Base-by-base conservation (phyloP, 1,284 basidiomycete species). In the Pascua guehoae region DNA sequence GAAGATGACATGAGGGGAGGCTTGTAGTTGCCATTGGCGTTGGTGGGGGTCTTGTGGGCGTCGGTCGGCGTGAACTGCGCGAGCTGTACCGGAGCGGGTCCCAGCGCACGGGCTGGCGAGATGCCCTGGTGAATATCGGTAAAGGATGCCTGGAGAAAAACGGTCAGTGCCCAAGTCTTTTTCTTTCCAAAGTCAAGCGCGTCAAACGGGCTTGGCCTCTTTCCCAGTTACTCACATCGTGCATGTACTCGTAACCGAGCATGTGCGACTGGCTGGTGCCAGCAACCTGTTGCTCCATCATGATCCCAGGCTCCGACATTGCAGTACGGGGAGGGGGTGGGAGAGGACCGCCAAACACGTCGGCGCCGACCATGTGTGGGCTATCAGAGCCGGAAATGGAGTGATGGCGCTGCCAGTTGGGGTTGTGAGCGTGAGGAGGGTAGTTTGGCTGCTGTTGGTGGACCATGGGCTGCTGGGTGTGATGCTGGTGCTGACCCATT, bases 81-180 rank as follows among this genome's bases (percentile, higher is more conserved):
- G 4, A 67, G 54, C 11, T 67, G 65, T 1, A 40, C 36, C 4
- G 73, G 73, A 4, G 72, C 69, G 3, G 73, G 73, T 51, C 73
- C 73, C 8, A 75, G 65, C 5, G 73, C 73, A 4, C 73, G 67
- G 10, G 71, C 69, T 0, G 73, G 73, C 7, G 73, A 73, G 47
- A 75, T 75, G 8, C 73, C 73, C 52, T 67, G 66, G 2, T 50
- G 47, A 17, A 58, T 40, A 4, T 58, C 56, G 38, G 45, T 18
- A 14, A 46, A 52, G 7, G 51, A 38, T 18, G 38, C 43, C 43
- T 47, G 39, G 24, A n/a, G 24, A 32, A 32, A 32, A 4, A 7
- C 24, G 24, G 24, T 32, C 24, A 32, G 24, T 32, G 24, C 24
- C 24, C 24, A 32, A 32, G 24, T 32, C 24, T 32, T 32, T 32